Evolutionary conservation across 2,329 filamentous ascomycete species (phyloP).

Genomic region (Aquanectria penicillioides): DNA sequence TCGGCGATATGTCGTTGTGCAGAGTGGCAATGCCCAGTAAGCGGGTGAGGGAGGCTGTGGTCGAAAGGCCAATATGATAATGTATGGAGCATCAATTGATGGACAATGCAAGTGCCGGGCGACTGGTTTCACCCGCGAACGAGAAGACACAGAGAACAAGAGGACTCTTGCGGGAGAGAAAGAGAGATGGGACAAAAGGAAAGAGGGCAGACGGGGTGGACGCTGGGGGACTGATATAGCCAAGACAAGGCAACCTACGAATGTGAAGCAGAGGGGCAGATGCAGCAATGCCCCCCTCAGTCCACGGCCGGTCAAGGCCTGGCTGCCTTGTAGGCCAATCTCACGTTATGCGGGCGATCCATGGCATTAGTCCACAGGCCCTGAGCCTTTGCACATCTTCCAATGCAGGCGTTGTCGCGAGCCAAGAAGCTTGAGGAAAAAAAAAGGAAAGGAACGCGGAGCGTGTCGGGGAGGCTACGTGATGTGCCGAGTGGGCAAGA

Average conservation of each 20-base stretch:
- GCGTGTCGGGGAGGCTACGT: not conserved
- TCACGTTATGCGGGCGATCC: constrained; percentile 41
- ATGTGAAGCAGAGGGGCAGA: not conserved
- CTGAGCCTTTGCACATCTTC: constrained; percentile 37
- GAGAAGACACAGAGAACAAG: not conserved
- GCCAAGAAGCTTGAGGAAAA: not conserved
- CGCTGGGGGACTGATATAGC: constrained; percentile 14
- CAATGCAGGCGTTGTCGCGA: constrained; percentile 2
- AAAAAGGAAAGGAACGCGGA: constrained; percentile 11
- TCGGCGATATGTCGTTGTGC: not conserved
- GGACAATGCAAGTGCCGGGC: constrained; percentile 4
- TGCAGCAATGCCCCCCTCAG: not conserved
- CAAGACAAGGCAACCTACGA: constrained; percentile 6
- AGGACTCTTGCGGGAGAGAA: not conserved
- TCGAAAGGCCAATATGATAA: not conserved
- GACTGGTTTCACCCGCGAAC: constrained; percentile 8
- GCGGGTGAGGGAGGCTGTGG: not conserved
- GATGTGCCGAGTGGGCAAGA: constrained; percentile 1
- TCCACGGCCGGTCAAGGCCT: constrained; percentile 10
- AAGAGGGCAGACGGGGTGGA: constrained; percentile 2
- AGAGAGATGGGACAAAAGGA: not conserved
- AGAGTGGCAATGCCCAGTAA: not conserved
- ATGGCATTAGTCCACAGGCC: too few relatives aligned
- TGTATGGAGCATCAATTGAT: constrained; percentile 9
- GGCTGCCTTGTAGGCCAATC: constrained; percentile 29